A percentile compares a stretch with the other conserved stretches of the same genome.
phyloP scores from a whole-genome alignment of 2,329 filamentous ascomycete genomes.

The Chrysoporthe puriensis region DNA sequence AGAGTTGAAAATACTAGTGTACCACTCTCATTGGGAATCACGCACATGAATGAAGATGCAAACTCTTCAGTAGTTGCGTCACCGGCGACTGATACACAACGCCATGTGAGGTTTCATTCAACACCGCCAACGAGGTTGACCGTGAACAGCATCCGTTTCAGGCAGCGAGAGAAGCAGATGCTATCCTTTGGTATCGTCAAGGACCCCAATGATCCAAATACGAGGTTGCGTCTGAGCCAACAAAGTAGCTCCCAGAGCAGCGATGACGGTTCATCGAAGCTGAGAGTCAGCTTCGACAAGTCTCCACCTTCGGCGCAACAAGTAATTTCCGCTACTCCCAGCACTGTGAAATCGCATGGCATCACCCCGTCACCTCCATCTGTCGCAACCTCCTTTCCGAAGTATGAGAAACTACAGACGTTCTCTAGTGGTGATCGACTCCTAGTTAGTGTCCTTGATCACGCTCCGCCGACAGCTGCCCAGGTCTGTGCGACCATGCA shows the following conservation, averaged over 20 bases:
- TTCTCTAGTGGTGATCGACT: background rate
- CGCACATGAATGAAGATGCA: background rate
- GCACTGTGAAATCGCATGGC: background rate
- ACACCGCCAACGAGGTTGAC: slow-evolving; percentile 34
- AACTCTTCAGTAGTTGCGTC: background rate
- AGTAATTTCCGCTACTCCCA: slow-evolving; percentile 12
- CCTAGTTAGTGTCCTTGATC: slow-evolving; percentile 38
- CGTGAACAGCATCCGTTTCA: slow-evolving; percentile 37
- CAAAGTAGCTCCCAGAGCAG: slow-evolving; percentile 58
- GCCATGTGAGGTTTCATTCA: slow-evolving; percentile 22
- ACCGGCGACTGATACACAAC: slow-evolving; percentile 20
- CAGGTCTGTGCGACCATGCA: slow-evolving; percentile 62
- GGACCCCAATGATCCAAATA: slow-evolving; percentile 68
- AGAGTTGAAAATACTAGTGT: slow-evolving; percentile 2
- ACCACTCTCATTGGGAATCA: background rate
- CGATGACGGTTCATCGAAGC: slow-evolving; percentile 39
- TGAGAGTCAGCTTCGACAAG: slow-evolving; percentile 42
- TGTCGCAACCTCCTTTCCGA: background rate
- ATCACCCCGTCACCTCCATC: background rate
- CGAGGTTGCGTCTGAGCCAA: slow-evolving; percentile 69
- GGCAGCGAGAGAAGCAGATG: slow-evolving; percentile 46
- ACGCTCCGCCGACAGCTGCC: slow-evolving; percentile 38
- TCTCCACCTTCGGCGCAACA: slow-evolving; percentile 21
- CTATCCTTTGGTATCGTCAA: slow-evolving; percentile 78
- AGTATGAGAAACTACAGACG: background rate